Percentiles rank a stretch among this genome's conserved stretches.
These are phyloP conservation scores for Chrysopogon serrulatus DNA, from an alignment of 176 grass and related monocot species.

Conservation along the genomic window DNA sequence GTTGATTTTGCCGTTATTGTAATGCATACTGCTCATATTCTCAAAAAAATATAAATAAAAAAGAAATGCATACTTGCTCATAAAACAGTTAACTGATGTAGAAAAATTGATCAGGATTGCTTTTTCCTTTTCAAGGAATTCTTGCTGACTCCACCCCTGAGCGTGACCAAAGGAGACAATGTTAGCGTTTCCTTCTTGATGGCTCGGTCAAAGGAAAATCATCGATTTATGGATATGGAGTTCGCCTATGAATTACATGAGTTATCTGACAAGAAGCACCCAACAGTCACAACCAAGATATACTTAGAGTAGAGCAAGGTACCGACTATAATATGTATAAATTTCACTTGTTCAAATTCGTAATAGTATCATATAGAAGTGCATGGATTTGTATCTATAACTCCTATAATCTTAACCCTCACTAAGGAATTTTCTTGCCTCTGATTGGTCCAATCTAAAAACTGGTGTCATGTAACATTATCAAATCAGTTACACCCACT, in stretches of 20 bases:
- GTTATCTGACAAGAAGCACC: conserved; percentile 61
- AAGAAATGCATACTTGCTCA: too few relatives aligned
- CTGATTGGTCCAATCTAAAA: too few relatives aligned
- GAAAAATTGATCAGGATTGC: not conserved
- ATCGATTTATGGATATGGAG: conserved; percentile 89
- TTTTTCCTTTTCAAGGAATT: conserved; percentile 52
- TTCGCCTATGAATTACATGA: conserved; percentile 73
- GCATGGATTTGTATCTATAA: too few relatives aligned
- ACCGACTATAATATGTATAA: too few relatives aligned
- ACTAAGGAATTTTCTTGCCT: too few relatives aligned
- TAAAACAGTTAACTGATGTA: not conserved
- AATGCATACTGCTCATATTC: not conserved
- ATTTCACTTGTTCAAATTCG: too few relatives aligned
- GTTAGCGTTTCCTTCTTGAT: conserved; percentile 75
- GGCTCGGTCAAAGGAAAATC: conserved; percentile 90
- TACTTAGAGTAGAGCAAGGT: conserved; percentile 80
- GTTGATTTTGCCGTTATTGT: not conserved
- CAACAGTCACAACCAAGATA: conserved; percentile 56
- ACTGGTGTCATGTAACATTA: too few relatives aligned
- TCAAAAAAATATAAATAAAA: too few relatives aligned
- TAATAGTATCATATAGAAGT: too few relatives aligned
- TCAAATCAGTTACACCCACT: too few relatives aligned
- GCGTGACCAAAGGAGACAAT: conserved; percentile 69
- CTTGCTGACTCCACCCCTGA: conserved; percentile 66
- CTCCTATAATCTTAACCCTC: too few relatives aligned